Percentiles rank a stretch among this genome's conserved stretches.
These are phyloP conservation scores for Carex kokanica DNA, from an alignment of 176 grass and related monocot genomes.

Conservation along the genomic window DNA sequence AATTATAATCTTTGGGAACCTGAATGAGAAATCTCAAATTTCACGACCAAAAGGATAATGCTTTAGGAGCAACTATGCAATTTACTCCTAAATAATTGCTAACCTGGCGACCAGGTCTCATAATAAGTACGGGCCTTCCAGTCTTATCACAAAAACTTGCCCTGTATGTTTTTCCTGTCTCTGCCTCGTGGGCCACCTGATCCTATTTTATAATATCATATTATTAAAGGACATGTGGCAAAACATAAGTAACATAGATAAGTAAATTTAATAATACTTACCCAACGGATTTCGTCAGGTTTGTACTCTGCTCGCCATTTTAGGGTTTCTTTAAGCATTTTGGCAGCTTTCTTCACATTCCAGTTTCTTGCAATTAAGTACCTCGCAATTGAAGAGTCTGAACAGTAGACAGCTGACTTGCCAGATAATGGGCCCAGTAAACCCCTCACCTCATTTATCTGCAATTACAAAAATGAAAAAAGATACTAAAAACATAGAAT, in stretches of 20 bases:
- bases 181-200: conserved; percentile 74
- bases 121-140: conserved; percentile 78
- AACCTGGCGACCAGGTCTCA: conserved; percentile 89
- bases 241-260: conserved; percentile 3
- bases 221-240: background rate
- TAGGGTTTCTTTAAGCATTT: conserved; percentile 91
- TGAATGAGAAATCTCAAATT: background rate
- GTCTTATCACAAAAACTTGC: conserved; percentile 66
- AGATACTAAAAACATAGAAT: conserved; percentile 15
- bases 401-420: conserved; percentile 58
- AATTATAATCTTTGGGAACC: background rate
- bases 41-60: background rate
- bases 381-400: conserved; percentile 79
- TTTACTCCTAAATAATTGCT: conserved; percentile 14
- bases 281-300: conserved; percentile 91
- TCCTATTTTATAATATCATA: conserved; percentile 52
- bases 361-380: conserved; percentile 97
- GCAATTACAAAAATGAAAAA: conserved; percentile 20
- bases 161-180: conserved; percentile 90
- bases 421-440: conserved; percentile 56
- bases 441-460: conserved; percentile 86
- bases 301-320: conserved; percentile 90
- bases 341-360: conserved; percentile 83
- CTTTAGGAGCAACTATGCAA: background rate
- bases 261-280: conserved; percentile 37